These are phyloP conservation scores for Tulasnella sp. DNA, from an alignment of 768 basidiomycete genomes.

Conservation along the genomic window DNA sequence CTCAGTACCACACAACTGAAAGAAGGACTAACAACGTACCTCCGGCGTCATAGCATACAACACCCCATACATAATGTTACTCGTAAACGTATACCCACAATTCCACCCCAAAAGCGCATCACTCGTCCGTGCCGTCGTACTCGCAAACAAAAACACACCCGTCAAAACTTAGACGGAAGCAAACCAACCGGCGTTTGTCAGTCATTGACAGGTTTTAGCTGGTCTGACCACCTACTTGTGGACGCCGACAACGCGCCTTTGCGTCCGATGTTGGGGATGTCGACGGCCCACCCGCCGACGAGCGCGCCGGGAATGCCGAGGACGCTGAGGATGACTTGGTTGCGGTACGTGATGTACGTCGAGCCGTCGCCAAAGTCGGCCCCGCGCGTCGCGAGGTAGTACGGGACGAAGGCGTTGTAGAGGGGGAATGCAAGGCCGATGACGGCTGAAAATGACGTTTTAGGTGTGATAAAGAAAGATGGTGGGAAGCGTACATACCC, in stretches of 20 bases:
- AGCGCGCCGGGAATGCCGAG: slow-evolving; percentile 62
- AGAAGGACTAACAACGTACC: slow-evolving; percentile 36
- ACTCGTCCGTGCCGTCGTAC: slow-evolving; percentile 60
- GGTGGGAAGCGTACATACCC: slow-evolving; percentile 27
- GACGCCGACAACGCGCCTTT: slow-evolving; percentile 54
- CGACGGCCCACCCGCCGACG: slow-evolving; percentile 58
- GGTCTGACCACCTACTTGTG: slow-evolving; percentile 37
- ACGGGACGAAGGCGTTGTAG: slow-evolving; percentile 25
- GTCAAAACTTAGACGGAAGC: slow-evolving; percentile 40
- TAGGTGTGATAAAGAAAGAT: neutral
- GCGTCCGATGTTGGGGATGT: slow-evolving; percentile 49
- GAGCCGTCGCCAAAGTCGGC: slow-evolving; percentile 22
- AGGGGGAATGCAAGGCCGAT: slow-evolving; percentile 26
- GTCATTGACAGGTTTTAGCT: neutral
- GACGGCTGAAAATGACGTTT: slow-evolving; percentile 11
- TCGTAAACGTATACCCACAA: slow-evolving; percentile 56
- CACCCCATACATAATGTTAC: slow-evolving; percentile 66
- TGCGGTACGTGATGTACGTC: slow-evolving; percentile 25
- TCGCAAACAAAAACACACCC: slow-evolving; percentile 60
- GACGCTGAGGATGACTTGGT: slow-evolving; percentile 49
- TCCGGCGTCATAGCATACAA: slow-evolving; percentile 59
- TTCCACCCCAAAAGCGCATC: slow-evolving; percentile 66
- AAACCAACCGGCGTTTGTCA: neutral
- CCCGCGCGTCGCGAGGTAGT: slow-evolving; percentile 19
- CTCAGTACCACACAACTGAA: slow-evolving; percentile 33